phyloP scores from a whole-genome alignment of 208 protist species.

The Acanthamoeba triangularis region DNA sequence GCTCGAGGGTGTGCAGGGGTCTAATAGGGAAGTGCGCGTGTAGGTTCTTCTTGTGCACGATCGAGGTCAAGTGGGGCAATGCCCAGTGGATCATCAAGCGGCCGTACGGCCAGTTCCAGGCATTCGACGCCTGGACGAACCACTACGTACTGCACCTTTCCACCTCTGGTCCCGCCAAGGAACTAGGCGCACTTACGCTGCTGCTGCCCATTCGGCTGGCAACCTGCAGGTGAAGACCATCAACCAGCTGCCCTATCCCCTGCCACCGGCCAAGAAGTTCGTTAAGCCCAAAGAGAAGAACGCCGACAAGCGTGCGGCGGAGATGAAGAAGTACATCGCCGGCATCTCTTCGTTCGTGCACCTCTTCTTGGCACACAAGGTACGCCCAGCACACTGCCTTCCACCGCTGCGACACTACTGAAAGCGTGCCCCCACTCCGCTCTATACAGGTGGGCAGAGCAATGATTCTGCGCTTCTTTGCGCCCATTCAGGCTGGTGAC shows the following conservation, averaged over 20 bases:
- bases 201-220: neutral
- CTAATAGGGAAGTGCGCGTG: too few relatives aligned
- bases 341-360: slow-evolving; percentile 54
- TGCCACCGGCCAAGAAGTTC: slow-evolving; percentile 53
- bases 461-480: slow-evolving; percentile 30
- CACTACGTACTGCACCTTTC: slow-evolving; percentile 8
- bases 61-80: slow-evolving; percentile 56
- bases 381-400: neutral
- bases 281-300: slow-evolving; percentile 60
- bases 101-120: slow-evolving; percentile 31
- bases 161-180: neutral
- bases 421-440: neutral
- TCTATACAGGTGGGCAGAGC: slow-evolving; percentile 6
- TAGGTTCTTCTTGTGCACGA: slow-evolving; percentile 38
- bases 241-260: slow-evolving; percentile 25
- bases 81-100: slow-evolving; percentile 30
- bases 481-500: slow-evolving; percentile 26
- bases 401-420: neutral
- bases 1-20: neutral
- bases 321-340: slow-evolving; percentile 60
- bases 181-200: too few relatives aligned
- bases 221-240: slow-evolving; percentile 21
- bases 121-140: slow-evolving; percentile 36
- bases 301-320: slow-evolving; percentile 7
- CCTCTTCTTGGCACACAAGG: slow-evolving; percentile 45